Conservation (phyloP, 1,284 basidiomycete genomes). For the Gymnopus androsaceus region DNA sequence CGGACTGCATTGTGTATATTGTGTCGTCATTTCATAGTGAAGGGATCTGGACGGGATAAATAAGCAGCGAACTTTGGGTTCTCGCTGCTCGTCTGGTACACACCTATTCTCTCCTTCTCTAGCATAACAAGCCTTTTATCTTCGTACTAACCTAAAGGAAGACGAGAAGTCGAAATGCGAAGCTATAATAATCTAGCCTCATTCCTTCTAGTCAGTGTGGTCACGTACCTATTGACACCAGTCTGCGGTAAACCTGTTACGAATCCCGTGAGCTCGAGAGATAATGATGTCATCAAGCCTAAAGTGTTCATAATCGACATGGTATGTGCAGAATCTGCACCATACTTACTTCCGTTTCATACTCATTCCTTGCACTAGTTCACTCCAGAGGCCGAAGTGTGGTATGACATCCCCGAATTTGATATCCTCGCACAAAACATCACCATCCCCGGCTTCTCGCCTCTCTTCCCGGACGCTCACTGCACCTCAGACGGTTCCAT, state of each 20-base stretch:
- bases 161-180: no score
- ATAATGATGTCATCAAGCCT: slow-evolving; percentile 9
- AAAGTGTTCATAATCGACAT: slow-evolving; percentile 24
- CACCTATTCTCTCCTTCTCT: no score
- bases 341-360: neutral
- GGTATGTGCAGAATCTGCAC: no score
- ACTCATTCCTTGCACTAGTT: slow-evolving; percentile 16
- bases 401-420: slow-evolving; percentile 28
- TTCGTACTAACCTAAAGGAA: no score
- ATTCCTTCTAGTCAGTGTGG: no score
- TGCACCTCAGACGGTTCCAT: slow-evolving; percentile 41
- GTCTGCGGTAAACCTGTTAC: neutral
- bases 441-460: slow-evolving; percentile 44
- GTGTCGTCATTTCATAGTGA: no score
- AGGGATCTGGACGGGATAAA: no score
- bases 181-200: no score
- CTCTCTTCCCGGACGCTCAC: slow-evolving; percentile 42
- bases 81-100: no score
- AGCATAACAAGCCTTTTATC: no score
- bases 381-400: slow-evolving; percentile 15
- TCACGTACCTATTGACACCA: neutral
- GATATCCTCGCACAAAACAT: slow-evolving; percentile 38
- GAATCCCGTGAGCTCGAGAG: neutral
- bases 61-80: no score
- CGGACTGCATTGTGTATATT: no score